phyloP scores from a whole-genome alignment of 2,329 filamentous ascomycete genomes.

The Fonsecaea pugnacius region DNA sequence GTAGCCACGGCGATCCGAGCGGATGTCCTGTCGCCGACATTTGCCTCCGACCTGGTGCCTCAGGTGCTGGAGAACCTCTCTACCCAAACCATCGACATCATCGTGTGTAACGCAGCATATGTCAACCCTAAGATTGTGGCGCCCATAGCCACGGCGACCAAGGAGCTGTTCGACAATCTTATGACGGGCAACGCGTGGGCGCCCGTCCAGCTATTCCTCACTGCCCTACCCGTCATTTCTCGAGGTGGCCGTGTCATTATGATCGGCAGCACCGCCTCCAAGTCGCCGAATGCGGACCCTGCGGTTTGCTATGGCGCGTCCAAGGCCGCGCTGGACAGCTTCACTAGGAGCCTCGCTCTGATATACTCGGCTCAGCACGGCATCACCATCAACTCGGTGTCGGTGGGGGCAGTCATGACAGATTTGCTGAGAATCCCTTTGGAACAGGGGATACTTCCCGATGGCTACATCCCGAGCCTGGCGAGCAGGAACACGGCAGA shows the following conservation, averaged over 20 bases:
- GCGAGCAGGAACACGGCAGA: conserved; percentile 5
- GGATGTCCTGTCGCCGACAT: conserved; percentile 11
- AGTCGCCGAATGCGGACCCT: conserved; percentile 13
- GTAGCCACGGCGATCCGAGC: conserved; percentile 11
- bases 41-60: conserved; percentile 16
- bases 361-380: conserved; percentile 13
- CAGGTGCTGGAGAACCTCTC: not conserved
- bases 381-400: conserved; percentile 24
- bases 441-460: conserved; percentile 5
- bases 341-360: conserved; percentile 12
- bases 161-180: conserved; percentile 16
- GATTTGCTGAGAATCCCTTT: conserved; percentile 8
- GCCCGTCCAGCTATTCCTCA: conserved; percentile 15
- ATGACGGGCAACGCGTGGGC: conserved; percentile 23
- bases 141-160: conserved; percentile 1
- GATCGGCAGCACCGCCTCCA: conserved; percentile 8
- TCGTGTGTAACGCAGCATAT: conserved; percentile 18
- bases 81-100: conserved; percentile 16
- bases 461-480: not conserved
- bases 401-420: conserved; percentile 9
- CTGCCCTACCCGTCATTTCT: conserved; percentile 12
- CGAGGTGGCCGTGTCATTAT: conserved; percentile 20
- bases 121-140: conserved; percentile 1
- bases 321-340: conserved; percentile 23
- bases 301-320: conserved; percentile 12